Evolutionary conservation across 2,329 filamentous ascomycete genomes (phyloP).

Genomic region (Monilinia aucupariae): DNA sequence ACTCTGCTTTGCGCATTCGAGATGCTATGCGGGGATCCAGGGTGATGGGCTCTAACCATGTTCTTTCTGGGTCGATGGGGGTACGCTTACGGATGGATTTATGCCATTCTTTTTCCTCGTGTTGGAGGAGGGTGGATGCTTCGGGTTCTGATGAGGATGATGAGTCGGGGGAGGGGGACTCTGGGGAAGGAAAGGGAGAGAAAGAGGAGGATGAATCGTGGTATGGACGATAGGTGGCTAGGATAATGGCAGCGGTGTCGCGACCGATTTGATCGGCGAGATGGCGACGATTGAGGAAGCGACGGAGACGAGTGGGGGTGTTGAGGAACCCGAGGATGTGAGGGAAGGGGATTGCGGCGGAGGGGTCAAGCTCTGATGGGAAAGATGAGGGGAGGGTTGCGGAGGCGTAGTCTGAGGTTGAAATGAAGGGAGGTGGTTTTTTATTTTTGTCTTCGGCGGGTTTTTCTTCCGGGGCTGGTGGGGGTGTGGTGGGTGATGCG

Average conservation of each 20-base stretch:
- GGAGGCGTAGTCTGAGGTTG: constrained; percentile 63
- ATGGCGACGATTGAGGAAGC: constrained; percentile 78
- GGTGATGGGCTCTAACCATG: constrained; percentile 70
- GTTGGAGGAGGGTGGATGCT: constrained; percentile 57
- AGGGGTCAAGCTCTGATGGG: constrained; percentile 68
- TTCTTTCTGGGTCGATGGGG: constrained; percentile 54
- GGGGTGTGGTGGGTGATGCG: constrained; percentile 12
- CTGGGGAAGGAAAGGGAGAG: constrained; percentile 20
- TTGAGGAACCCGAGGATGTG: constrained; percentile 90
- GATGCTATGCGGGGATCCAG: constrained; percentile 69
- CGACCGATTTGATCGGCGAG: constrained; percentile 86
- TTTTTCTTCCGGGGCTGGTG: constrained; percentile 19
- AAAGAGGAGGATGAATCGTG: constrained; percentile 37
- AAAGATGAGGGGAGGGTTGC: constrained; percentile 59
- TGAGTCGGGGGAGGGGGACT: constrained; percentile 26
- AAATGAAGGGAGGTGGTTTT: constrained; percentile 65
- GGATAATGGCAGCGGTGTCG: constrained; percentile 78
- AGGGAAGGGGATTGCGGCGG: constrained; percentile 68
- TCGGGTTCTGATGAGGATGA: constrained; percentile 41
- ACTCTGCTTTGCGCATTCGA: constrained; percentile 75
- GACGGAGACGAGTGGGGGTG: constrained; percentile 77
- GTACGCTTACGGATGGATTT: constrained; percentile 62
- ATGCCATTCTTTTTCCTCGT: constrained; percentile 78
- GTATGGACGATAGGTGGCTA: constrained; percentile 51
- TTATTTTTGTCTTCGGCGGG: constrained; percentile 48